These are phyloP conservation scores for Thelonectria blattea DNA, from an alignment of 2,329 filamentous ascomycete species.

Conservation along the genomic window DNA sequence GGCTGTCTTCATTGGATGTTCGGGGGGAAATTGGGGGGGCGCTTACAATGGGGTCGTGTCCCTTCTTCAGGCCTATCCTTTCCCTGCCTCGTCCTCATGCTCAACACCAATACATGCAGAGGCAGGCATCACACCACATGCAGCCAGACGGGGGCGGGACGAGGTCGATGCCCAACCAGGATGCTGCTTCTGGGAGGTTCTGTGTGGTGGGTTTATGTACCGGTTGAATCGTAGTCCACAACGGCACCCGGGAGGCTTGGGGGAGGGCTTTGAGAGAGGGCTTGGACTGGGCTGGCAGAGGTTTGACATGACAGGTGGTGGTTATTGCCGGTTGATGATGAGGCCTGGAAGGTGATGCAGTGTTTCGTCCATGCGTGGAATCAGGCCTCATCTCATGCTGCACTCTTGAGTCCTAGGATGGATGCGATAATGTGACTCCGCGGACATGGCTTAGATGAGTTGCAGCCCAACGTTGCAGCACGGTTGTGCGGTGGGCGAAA, in stretches of 20 bases:
- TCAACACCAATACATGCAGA: not conserved
- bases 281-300: too few species aligned
- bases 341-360: too few species aligned
- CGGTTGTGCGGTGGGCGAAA: not conserved
- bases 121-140: not conserved
- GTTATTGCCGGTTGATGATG: too few species aligned
- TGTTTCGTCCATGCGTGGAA: too few species aligned
- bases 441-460: not conserved
- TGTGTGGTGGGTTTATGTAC: too few species aligned
- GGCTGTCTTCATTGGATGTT: not conserved
- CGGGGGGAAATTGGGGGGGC: not conserved
- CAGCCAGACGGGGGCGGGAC: not conserved
- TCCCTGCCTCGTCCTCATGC: not conserved
- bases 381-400: too few species aligned
- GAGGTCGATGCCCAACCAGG: not conserved
- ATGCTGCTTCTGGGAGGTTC: too few species aligned
- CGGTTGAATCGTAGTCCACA: not conserved
- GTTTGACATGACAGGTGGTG: too few species aligned
- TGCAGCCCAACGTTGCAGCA: not conserved
- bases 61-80: too few species aligned
- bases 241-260: not conserved
- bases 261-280: too few species aligned
- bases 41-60: not conserved
- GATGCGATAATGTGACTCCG: not conserved
- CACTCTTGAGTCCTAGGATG: too few species aligned